phyloP scores from a whole-genome alignment of 768 basidiomycete genomes.

The Porpolomopsis calyptriformis region DNA sequence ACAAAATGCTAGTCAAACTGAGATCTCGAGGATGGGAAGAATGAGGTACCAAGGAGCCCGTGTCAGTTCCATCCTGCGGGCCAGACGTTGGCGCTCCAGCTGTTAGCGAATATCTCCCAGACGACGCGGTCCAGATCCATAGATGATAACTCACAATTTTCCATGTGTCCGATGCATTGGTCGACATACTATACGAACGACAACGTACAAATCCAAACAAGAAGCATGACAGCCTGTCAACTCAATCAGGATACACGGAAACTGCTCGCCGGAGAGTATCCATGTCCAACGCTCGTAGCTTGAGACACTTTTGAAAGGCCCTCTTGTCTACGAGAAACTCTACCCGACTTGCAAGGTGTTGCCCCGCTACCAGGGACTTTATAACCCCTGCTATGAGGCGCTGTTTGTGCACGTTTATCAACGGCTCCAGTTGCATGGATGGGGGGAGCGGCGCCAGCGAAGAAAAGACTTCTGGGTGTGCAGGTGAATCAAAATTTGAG shows the following conservation, averaged over 20 bases:
- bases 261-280: constrained; percentile 42
- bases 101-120: too few relatives aligned
- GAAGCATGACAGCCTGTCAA: neutral
- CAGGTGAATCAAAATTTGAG: constrained; percentile 54
- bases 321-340: constrained; percentile 65
- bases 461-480: constrained; percentile 72
- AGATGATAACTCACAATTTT: too few relatives aligned
- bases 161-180: too few relatives aligned
- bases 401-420: constrained; percentile 87
- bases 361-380: constrained; percentile 70
- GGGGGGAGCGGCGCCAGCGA: constrained; percentile 60
- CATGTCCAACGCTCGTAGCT: constrained; percentile 53
- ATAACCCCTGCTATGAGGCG: constrained; percentile 71
- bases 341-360: constrained; percentile 68
- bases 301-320: constrained; percentile 64
- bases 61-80: too few relatives aligned
- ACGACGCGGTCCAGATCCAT: too few relatives aligned
- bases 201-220: neutral
- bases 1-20: too few relatives aligned
- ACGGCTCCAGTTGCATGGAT: constrained; percentile 71
- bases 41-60: too few relatives aligned
- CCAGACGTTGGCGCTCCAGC: too few relatives aligned
- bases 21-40: too few relatives aligned
- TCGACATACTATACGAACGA: too few relatives aligned
- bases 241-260: constrained; percentile 17